A percentile compares a stretch with the other conserved stretches of the same genome.
These are phyloP conservation scores for Santalum album DNA, from an alignment of 164 flowering plant species.

Conservation along the genomic window DNA sequence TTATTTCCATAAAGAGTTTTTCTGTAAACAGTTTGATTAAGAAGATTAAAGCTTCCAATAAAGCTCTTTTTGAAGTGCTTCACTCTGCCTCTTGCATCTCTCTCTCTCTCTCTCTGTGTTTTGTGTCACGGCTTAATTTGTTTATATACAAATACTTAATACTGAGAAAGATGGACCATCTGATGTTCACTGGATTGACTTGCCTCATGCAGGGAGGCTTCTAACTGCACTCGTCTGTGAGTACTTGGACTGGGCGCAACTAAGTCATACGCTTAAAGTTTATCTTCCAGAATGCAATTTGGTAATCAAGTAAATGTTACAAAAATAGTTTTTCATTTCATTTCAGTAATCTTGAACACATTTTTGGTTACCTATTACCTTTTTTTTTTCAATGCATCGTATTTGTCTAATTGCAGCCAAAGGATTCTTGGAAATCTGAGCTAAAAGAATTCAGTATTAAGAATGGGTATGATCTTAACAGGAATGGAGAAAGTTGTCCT, in stretches of 20 bases:
- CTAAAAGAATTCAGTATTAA: slow-evolving; percentile 80
- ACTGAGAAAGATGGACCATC: no score
- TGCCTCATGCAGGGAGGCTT: slow-evolving; percentile 65
- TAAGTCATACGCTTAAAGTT: slow-evolving; percentile 86
- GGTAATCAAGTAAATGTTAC: slow-evolving; percentile 42
- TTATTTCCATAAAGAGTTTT: no score
- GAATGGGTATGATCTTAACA: slow-evolving; percentile 76
- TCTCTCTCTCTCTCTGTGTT: no score
- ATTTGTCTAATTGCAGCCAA: slow-evolving; percentile 52
- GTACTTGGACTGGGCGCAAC: slow-evolving; percentile 98
- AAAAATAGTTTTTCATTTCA: slow-evolving; percentile 2
- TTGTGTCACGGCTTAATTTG: no score
- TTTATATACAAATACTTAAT: no score
- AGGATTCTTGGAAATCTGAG: slow-evolving; percentile 94
- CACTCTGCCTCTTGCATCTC: no score
- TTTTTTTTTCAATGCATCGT: neutral
- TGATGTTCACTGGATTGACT: neutral
- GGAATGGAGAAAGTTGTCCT: slow-evolving; percentile 85
- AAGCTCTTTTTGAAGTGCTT: no score
- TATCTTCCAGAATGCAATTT: slow-evolving; percentile 94
- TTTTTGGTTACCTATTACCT: no score
- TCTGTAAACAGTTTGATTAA: no score
- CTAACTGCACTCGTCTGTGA: slow-evolving; percentile 87
- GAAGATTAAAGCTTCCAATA: no score
- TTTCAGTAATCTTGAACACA: no score